Evolutionary conservation across 495 filamentous ascomycete species (phyloP).

Genomic region (Filosporella fistucella): DNA sequence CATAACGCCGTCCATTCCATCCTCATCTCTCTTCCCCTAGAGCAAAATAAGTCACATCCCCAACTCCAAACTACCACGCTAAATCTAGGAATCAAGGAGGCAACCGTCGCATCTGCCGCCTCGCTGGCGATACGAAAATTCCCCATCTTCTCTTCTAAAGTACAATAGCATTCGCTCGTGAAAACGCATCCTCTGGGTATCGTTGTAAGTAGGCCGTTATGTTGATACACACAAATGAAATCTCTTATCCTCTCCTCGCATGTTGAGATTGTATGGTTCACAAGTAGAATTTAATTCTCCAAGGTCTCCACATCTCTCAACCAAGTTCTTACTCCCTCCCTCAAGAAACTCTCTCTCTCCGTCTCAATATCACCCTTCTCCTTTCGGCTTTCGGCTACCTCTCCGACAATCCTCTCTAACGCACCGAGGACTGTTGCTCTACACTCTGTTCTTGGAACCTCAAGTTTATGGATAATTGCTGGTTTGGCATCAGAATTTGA

Average conservation of each 20-base stretch:
- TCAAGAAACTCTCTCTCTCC: conserved; percentile 45
- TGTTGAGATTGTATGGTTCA: not conserved
- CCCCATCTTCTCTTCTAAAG: not conserved
- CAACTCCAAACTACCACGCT: not conserved
- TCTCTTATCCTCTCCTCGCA: not conserved
- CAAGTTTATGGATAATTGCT: conserved; percentile 22
- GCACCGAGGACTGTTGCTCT: conserved; percentile 58
- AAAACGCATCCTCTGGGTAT: conserved; percentile 13
- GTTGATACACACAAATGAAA: conserved; percentile 11
- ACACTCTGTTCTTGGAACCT: conserved; percentile 55
- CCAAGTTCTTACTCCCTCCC: conserved; percentile 63
- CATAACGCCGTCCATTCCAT: too few species aligned
- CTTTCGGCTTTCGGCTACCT: conserved; percentile 49
- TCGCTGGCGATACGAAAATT: too few species aligned
- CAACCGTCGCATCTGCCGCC: not conserved
- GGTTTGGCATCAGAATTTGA: conserved; percentile 6
- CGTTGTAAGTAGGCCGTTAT: conserved; percentile 15
- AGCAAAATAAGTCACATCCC: too few species aligned
- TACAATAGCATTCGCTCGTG: not conserved
- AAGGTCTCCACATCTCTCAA: conserved; percentile 48
- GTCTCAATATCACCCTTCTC: conserved; percentile 34
- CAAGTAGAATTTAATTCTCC: conserved; percentile 1
- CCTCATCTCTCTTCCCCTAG: too few species aligned
- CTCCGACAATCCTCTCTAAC: conserved; percentile 58
- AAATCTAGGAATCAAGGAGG: not conserved